Evolutionary conservation across 2,329 filamentous ascomycete genomes (phyloP).

Genomic region (Colletotrichum sp.): DNA sequence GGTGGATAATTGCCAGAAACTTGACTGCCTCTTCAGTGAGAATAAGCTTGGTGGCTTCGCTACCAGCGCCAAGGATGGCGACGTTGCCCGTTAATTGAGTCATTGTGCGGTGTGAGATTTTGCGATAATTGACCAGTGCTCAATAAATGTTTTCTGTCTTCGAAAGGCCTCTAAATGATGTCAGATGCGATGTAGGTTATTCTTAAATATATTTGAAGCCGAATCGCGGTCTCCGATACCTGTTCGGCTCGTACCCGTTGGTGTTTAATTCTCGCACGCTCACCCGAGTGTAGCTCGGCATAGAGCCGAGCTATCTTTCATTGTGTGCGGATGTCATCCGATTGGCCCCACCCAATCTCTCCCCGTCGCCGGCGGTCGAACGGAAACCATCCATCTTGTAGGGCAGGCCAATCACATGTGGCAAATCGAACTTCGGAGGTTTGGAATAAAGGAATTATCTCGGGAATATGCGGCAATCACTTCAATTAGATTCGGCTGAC

Average conservation of each 20-base stretch:
- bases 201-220: not conserved
- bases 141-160: not conserved
- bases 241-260: constrained; percentile 12
- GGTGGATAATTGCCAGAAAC: constrained; percentile 85
- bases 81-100: constrained; percentile 52
- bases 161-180: not conserved
- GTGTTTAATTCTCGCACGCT: not conserved
- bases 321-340: not conserved
- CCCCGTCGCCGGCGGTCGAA: not conserved
- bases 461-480: not conserved
- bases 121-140: not conserved
- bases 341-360: not conserved
- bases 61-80: constrained; percentile 75
- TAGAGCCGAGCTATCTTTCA: not conserved
- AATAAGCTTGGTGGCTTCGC: constrained; percentile 78
- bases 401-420: not conserved
- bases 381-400: not conserved
- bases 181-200: not conserved
- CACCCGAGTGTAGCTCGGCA: not conserved
- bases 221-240: not conserved
- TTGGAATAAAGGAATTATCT: not conserved
- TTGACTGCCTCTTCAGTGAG: constrained; percentile 81
- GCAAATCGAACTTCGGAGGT: not conserved
- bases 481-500: not conserved
- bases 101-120: not conserved